Evolutionary conservation across 352 stramenopile genomes (phyloP).

Genomic region (Pythium phragmiticola): DNA sequence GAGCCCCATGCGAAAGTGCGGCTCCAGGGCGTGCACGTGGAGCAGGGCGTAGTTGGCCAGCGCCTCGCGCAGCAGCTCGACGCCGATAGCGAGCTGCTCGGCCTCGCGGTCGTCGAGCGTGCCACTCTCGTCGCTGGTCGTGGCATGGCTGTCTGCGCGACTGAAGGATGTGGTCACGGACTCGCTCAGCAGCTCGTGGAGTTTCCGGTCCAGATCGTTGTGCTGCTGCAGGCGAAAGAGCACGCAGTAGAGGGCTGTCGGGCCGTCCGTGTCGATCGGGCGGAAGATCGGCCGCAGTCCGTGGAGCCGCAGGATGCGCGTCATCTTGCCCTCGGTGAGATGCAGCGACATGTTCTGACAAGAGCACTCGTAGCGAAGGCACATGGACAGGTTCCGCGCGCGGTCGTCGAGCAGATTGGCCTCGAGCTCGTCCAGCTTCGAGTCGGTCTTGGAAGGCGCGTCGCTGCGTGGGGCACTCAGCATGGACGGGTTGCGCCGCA

Average conservation of each 20-base stretch:
- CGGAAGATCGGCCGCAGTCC: constrained; percentile 48
- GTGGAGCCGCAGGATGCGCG: constrained; percentile 53
- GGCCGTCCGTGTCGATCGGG: constrained; percentile 30
- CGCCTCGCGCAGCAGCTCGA: constrained; percentile 59
- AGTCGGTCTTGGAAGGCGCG: constrained; percentile 19
- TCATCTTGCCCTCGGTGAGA: constrained; percentile 56
- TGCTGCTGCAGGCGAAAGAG: constrained; percentile 62
- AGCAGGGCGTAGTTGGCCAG: constrained; percentile 72
- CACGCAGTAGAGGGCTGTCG: constrained; percentile 65
- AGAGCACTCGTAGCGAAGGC: constrained; percentile 61
- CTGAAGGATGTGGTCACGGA: constrained; percentile 2
- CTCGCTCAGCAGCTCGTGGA: constrained; percentile 56
- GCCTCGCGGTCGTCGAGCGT: constrained; percentile 6
- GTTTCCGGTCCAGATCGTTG: constrained; percentile 69
- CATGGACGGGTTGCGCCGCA: constrained; percentile 15
- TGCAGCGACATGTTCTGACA: constrained; percentile 69
- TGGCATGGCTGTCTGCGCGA: constrained; percentile 19
- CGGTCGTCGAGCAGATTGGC: constrained; percentile 72
- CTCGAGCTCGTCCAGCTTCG: constrained; percentile 53
- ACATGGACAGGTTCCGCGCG: constrained; percentile 65
- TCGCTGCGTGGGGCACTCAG: constrained; percentile 15
- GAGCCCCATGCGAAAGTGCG: constrained; percentile 46
- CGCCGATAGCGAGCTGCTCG: constrained; percentile 34
- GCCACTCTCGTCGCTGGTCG: constrained; percentile 2
- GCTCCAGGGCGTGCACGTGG: constrained; percentile 51